Conservation (phyloP, 495 filamentous ascomycete genomes). For the Lasiosphaeria miniovina region DNA sequence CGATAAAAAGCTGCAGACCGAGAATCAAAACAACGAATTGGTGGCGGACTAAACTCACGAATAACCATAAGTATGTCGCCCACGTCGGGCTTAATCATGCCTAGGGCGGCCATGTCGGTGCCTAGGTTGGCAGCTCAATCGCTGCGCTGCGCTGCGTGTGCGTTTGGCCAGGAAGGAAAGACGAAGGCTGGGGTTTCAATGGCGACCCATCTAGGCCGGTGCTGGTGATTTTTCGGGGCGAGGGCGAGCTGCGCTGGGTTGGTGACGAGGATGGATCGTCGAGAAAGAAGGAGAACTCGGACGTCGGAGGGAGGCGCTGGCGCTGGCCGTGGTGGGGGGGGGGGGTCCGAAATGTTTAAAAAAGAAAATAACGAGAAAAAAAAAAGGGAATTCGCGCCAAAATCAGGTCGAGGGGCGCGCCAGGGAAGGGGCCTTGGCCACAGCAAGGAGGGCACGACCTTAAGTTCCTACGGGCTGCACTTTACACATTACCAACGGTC, state of each 20-base stretch:
- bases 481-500: neutral
- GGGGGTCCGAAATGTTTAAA: neutral
- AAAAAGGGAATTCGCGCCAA: neutral
- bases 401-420: slow-evolving; percentile 5
- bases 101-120: slow-evolving; percentile 45
- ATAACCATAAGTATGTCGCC: slow-evolving; percentile 73
- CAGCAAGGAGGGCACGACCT: neutral
- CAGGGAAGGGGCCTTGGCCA: slow-evolving; percentile 1
- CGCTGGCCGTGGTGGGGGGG: neutral
- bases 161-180: slow-evolving; percentile 14
- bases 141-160: slow-evolving; percentile 14
- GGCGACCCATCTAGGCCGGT: slow-evolving; percentile 8
- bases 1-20: neutral
- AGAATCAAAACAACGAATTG: slow-evolving; percentile 7
- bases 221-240: neutral
- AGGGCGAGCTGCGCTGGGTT: slow-evolving; percentile 2
- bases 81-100: slow-evolving; percentile 50
- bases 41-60: slow-evolving; percentile 57
- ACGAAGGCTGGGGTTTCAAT: slow-evolving; percentile 3
- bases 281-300: slow-evolving; percentile 7
- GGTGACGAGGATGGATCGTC: neutral
- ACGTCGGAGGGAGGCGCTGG: slow-evolving; percentile 8
- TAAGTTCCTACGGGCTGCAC: neutral
- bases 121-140: slow-evolving; percentile 13
- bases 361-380: neutral